Base-by-base conservation (phyloP, 1,284 basidiomycete species). In the Cystobasidium slooffiae region DNA sequence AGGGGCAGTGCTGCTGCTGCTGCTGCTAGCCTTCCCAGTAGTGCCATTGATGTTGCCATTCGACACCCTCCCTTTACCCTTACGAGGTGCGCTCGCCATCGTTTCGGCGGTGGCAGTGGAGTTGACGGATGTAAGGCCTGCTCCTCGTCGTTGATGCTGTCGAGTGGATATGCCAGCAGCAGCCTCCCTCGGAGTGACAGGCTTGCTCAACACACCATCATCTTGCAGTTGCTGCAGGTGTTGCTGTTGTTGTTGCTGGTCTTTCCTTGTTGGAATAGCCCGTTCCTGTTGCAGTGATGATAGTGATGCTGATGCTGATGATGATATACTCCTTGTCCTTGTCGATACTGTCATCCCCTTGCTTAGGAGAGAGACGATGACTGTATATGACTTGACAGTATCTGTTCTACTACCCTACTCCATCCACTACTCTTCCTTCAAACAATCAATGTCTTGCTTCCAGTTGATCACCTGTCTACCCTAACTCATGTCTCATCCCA, bases 331-430 rank as follows among this genome's bases (percentile, higher is more conserved):
- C 66, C 66, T 68, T 22, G 66, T 56, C 66, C 66, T 56, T 10
- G 47, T 68, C 66, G 51, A 56, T 20, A 46, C 66, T 43, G 53
- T 68, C 66, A 68, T 68, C 37, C 53, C 31, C 37, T 56, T 47
- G 16, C 16, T 16, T 65, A n/a, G 46, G 46, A n/a, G 31, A n/a
- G 46, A 49, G 46, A 49, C 12, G 46, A n/a, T 49, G 46, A 12
- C 46, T 49, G n/a, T n/a, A n/a, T n/a, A 49, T 49, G 46, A 49
- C 46, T 49, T 49, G 46, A 49, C 12, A 14, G 52, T 16, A 53
- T 31, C 5, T 31, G 31, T 31, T 31, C 31, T 49, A 6, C 46
- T 12, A 14, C 46, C n/a, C 14, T 49, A 49, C n/a, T n/a, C 2
- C 46, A 49, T 49, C 46, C n/a, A 49, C 46, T 49, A 49, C 5